Percentiles rank a stretch among this genome's conserved stretches.
These are phyloP conservation scores for Russula sp. DNA, from an alignment of 768 basidiomycete genomes.

Conservation along the genomic window DNA sequence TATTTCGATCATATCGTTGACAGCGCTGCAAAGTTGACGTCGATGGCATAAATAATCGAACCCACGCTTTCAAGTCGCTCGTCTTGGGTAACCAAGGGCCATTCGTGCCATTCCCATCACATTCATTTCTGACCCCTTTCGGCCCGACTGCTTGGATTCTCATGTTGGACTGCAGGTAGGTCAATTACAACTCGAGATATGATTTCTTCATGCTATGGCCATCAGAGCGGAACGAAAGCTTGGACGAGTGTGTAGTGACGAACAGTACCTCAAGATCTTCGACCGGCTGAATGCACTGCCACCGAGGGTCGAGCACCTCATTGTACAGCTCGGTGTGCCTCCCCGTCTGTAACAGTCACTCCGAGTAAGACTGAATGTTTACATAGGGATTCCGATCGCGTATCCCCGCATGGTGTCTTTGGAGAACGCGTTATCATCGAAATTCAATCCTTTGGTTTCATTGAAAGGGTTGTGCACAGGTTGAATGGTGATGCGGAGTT, in stretches of 20 bases:
- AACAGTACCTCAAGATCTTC: constrained; percentile 74
- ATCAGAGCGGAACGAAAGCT: constrained; percentile 87
- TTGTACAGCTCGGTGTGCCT: constrained; percentile 72
- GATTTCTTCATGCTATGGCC: constrained; percentile 21
- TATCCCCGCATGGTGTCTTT: constrained; percentile 95
- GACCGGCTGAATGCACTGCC: constrained; percentile 60
- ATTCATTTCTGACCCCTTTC: constrained; percentile 76
- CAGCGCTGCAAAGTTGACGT: constrained; percentile 50
- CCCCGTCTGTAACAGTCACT: not conserved
- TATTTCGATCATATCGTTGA: constrained; percentile 15
- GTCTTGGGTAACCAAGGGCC: constrained; percentile 76
- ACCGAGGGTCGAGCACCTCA: constrained; percentile 68
- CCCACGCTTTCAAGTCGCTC: constrained; percentile 65
- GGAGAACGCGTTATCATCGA: constrained; percentile 73
- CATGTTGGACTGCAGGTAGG: constrained; percentile 78
- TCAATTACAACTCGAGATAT: constrained; percentile 24
- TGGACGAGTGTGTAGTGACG: constrained; percentile 71
- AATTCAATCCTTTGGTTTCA: constrained; percentile 79
- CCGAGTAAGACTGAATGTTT: constrained; percentile 8
- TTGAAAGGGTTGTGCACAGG: constrained; percentile 82
- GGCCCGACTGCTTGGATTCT: constrained; percentile 76
- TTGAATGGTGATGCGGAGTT: constrained; percentile 92
- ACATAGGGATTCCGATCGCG: constrained; percentile 71
- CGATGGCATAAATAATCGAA: constrained; percentile 67
- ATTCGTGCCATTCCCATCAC: constrained; percentile 75